These are phyloP conservation scores for Micractinium conductrix DNA, from an alignment of 139 green algal species.

Conservation along the genomic window DNA sequence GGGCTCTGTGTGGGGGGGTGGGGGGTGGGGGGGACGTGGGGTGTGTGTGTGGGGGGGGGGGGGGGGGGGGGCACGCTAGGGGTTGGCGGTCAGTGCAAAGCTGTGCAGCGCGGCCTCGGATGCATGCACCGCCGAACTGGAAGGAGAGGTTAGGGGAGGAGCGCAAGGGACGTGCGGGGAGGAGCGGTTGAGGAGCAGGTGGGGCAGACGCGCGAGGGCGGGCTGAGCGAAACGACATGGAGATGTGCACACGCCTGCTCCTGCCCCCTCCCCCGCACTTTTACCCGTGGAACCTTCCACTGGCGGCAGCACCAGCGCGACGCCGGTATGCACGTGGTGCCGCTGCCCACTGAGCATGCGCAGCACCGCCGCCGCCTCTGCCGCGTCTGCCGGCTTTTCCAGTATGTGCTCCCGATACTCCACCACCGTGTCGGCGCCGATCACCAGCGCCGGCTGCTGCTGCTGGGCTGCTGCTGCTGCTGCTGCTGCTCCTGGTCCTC, in stretches of 20 bases:
- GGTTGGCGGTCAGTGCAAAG: too few relatives aligned
- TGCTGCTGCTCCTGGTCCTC: neutral
- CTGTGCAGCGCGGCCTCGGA: too few relatives aligned
- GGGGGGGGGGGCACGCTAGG: neutral
- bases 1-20: neutral
- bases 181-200: too few relatives aligned
- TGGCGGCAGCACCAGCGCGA: neutral
- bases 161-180: too few relatives aligned
- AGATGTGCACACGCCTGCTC: too few relatives aligned
- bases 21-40: neutral
- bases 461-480: neutral
- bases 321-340: constrained; percentile 87
- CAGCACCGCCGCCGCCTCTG: constrained; percentile 78
- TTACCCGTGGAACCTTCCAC: neutral
- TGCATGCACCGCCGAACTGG: too few relatives aligned
- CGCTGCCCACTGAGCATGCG: constrained; percentile 60
- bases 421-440: constrained; percentile 88
- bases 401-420: constrained; percentile 74
- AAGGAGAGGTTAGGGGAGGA: too few relatives aligned
- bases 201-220: too few relatives aligned
- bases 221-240: too few relatives aligned
- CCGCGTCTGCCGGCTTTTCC: constrained; percentile 83
- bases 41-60: too few relatives aligned
- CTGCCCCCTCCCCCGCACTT: neutral
- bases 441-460: constrained; percentile 65